These are phyloP conservation scores for Colletotrichum chrysophilum DNA, from an alignment of 2,329 filamentous ascomycete genomes.

Conservation along the genomic window DNA sequence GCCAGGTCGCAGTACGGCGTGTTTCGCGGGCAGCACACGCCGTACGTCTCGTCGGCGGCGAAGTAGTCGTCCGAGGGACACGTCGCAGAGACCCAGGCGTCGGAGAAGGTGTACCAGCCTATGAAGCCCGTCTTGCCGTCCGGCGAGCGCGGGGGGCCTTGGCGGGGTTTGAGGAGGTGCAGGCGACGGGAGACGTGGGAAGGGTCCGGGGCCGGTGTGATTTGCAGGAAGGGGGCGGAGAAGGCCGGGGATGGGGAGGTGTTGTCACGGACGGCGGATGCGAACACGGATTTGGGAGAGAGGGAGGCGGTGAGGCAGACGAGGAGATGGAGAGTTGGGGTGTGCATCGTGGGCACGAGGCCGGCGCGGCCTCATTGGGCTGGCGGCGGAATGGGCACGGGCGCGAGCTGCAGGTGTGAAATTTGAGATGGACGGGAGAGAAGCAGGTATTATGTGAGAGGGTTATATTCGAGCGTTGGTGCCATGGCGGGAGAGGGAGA, in stretches of 20 bases:
- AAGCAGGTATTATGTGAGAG: background rate
- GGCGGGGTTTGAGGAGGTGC: background rate
- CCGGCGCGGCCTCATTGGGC: background rate
- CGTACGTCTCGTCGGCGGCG: constrained; percentile 1
- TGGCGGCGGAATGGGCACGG: background rate
- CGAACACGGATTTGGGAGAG: no score
- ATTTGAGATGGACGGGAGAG: background rate
- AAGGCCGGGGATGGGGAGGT: background rate
- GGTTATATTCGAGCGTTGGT: background rate
- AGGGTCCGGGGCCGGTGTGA: background rate
- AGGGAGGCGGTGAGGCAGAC: background rate
- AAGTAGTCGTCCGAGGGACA: constrained; percentile 9
- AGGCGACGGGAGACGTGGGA: background rate
- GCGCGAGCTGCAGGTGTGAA: background rate
- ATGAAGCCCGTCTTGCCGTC: constrained; percentile 5
- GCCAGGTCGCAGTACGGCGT: constrained; percentile 1
- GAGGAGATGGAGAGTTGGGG: background rate
- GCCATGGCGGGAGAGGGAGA: background rate
- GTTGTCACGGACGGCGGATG: background rate
- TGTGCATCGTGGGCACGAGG: background rate
- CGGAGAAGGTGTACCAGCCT: background rate
- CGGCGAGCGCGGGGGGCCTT: background rate
- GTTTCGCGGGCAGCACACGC: background rate
- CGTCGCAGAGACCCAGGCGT: background rate
- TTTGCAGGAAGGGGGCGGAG: background rate